Conservation (phyloP, 371 early-diverging fungal species). For the Actinomucor elegans region DNA sequence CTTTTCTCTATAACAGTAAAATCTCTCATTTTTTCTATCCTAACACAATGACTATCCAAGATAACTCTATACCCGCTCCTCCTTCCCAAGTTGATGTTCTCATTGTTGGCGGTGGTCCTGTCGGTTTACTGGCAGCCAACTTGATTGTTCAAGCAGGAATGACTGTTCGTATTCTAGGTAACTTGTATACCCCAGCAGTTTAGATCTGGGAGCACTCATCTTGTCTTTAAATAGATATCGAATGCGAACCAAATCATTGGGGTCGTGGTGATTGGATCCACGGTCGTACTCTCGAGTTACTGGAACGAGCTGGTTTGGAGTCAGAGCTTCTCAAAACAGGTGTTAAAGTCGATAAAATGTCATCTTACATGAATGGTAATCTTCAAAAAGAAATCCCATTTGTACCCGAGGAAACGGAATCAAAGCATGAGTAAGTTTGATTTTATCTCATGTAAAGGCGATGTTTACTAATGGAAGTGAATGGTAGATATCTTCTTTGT, state of each 20-base stretch:
- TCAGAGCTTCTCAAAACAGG: constrained; percentile 39
- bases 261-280: constrained; percentile 53
- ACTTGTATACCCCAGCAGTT: not conserved
- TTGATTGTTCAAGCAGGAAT: constrained; percentile 39
- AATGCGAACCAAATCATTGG: constrained; percentile 50
- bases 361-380: constrained; percentile 36
- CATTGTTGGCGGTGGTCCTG: constrained; percentile 51
- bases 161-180: constrained; percentile 41
- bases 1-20: constrained; percentile 3
- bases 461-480: too few species aligned
- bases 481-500: constrained; percentile 35
- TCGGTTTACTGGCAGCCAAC: constrained; percentile 43
- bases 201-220: too few species aligned
- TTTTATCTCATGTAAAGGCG: too few species aligned
- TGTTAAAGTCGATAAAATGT: constrained; percentile 41
- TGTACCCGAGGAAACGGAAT: constrained; percentile 45
- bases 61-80: constrained; percentile 19
- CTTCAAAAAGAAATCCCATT: constrained; percentile 37
- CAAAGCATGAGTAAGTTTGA: constrained; percentile 44
- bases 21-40: not conserved
- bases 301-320: constrained; percentile 34
- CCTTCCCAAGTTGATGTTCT: constrained; percentile 34
- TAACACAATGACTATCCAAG: constrained; percentile 14
- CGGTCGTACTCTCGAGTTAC: constrained; percentile 43
- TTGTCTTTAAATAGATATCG: constrained; percentile 24